Conservation (phyloP, 768 basidiomycete genomes). For the Termitomyces sp. region DNA sequence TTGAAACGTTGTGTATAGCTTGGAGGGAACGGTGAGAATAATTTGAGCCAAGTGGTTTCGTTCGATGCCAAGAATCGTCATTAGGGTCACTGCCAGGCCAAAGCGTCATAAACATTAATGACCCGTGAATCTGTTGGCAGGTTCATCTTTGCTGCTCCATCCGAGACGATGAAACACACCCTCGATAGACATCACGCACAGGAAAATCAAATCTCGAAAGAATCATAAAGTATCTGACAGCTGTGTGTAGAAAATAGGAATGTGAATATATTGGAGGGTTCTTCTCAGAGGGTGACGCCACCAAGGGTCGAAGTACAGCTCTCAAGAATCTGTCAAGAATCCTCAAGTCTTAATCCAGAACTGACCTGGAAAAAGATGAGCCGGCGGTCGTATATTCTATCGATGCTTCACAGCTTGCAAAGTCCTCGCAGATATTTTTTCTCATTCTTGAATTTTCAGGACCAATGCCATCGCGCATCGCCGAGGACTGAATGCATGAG, state of each 20-base stretch:
- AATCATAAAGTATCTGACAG: neutral
- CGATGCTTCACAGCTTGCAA: neutral
- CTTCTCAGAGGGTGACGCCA: constrained; percentile 1
- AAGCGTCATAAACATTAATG: neutral
- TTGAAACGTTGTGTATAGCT: neutral
- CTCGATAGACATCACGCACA: neutral
- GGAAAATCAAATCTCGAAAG: neutral
- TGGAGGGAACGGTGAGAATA: neutral
- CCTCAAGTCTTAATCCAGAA: neutral
- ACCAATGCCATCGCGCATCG: neutral
- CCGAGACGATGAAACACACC: no score
- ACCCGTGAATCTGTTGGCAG: neutral
- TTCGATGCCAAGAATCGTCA: no score
- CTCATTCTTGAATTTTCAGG: constrained; percentile 5
- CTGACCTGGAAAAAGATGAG: neutral
- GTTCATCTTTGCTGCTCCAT: neutral
- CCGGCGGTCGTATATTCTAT: neutral
- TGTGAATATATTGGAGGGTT: neutral
- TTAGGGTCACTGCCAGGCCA: neutral
- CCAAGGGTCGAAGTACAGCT: neutral
- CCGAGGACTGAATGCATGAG: neutral
- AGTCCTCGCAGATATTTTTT: neutral
- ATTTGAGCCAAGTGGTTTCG: neutral
- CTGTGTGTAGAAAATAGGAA: neutral
- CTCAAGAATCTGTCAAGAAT: neutral